phyloP scores from a whole-genome alignment of 192 early-diverging fungal genomes.

The Linnemannia exigua region DNA sequence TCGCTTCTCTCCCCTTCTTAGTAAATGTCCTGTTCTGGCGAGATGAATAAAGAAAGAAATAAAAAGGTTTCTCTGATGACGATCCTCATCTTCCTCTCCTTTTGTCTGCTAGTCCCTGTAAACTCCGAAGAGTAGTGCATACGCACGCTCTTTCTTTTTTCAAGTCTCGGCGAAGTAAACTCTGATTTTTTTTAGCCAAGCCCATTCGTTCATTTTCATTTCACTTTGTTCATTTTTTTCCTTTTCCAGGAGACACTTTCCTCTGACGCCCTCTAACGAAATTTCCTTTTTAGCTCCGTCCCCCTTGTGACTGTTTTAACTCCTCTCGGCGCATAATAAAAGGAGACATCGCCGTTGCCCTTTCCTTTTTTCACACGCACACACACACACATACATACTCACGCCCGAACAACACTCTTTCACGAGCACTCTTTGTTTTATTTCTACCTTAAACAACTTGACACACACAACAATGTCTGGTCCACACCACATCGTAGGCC shows the following conservation, averaged over 20 bases:
- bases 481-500: conserved; percentile 13
- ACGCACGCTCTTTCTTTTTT: background rate
- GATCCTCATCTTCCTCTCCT: background rate
- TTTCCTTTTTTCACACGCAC: background rate
- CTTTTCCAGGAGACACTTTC: background rate
- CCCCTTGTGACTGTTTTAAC: background rate
- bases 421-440: background rate
- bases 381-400: background rate
- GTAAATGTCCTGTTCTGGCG: too few species aligned
- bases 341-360: background rate
- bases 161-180: background rate
- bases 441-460: background rate
- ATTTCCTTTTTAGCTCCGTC: background rate
- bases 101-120: too few species aligned
- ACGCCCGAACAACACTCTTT: background rate
- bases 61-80: background rate
- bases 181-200: background rate
- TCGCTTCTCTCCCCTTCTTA: background rate
- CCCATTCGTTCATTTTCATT: too few species aligned
- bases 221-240: background rate
- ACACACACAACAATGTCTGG: conserved; percentile 3
- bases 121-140: background rate
- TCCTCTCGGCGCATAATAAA: background rate
- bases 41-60: too few species aligned
- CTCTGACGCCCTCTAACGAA: background rate